These are phyloP conservation scores for Pseudogymnoascus verrucosus DNA, from an alignment of 2,329 filamentous ascomycete species.

Conservation along the genomic window DNA sequence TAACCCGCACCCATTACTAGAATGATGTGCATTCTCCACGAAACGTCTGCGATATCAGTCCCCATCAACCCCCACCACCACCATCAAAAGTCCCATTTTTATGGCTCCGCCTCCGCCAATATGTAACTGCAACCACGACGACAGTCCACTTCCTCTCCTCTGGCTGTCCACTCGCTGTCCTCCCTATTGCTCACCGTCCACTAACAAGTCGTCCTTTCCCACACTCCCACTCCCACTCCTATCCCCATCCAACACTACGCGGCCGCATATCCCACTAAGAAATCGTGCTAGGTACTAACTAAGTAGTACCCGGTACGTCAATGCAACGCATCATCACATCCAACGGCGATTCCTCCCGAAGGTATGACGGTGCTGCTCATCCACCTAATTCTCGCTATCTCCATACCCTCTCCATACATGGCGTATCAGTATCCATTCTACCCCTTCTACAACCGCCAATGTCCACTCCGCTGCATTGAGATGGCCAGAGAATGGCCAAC, in stretches of 20 bases:
- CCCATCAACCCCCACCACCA: background rate
- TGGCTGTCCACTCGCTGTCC: background rate
- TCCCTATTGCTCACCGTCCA: background rate
- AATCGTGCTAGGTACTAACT: background rate
- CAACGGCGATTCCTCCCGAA: background rate
- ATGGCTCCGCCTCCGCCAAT: background rate
- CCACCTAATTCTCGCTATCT: background rate
- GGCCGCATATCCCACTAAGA: background rate
- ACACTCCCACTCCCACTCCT: background rate
- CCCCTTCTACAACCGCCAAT: background rate
- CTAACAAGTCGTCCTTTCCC: background rate
- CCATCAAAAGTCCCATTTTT: background rate
- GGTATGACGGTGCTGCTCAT: background rate
- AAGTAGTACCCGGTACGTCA: background rate
- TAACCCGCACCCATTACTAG: background rate
- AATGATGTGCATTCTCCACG: background rate
- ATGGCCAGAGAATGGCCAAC: background rate
- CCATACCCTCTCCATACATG: background rate
- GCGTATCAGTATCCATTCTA: background rate
- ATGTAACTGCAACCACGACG: background rate
- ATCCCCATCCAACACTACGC: background rate
- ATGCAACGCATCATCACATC: background rate
- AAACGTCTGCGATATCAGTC: background rate
- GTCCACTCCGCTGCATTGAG: background rate
- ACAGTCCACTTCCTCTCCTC: background rate